Evolutionary conservation across 2,329 filamentous ascomycete species (phyloP), one percentile per base, ranked within the genome.

Genomic region (Penicillium psychrosexuale): DNA sequence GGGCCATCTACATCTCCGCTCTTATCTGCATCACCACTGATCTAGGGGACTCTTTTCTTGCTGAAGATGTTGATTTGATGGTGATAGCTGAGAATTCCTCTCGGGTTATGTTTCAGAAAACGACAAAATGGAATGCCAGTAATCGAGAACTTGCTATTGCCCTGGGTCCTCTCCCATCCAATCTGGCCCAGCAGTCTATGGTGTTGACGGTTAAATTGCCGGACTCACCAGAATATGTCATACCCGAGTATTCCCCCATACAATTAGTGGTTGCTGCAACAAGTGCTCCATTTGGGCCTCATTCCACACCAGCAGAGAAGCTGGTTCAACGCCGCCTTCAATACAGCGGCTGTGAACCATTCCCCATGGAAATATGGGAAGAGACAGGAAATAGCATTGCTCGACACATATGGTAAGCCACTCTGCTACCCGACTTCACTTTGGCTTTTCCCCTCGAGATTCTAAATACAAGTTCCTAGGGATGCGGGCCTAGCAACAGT

Each of bases 371-470:
- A 33, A 81, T 89, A 42, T 85, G 82, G 76, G 87, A 90, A 67
- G 87, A 89, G 64, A 87, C 84, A 0, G 86, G 86, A 4, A 86
- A 90, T 65, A 88, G 84, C 67, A 89, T 90, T 64, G 87, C 87
- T 6, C 77, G 85, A 39, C 87, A 90, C 73, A 78, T 89, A 46
- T 90, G 87, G 87, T 86, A 77, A 67, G 72, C 51, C 40, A 37
- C 19, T 58, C 11, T 17, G 39, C 44, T 7, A 8, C n/a, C n/a
- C n/a, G n/a, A n/a, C 7, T 27, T n/a, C 5, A 2, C 2, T 5
- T 39, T 34, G 30, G 22, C 31, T 46, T 24, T 45, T 48, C 15
- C 27, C 34, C 61, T 55, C 61, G 59, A 37, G 12, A 12, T 53
- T 37, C 34, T 45, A 28, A 51, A 22, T n/a, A 15, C 17, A 9